Evolutionary conservation across 441 rosid genomes (phyloP).

Genomic region (Syzygium syzygioides): DNA sequence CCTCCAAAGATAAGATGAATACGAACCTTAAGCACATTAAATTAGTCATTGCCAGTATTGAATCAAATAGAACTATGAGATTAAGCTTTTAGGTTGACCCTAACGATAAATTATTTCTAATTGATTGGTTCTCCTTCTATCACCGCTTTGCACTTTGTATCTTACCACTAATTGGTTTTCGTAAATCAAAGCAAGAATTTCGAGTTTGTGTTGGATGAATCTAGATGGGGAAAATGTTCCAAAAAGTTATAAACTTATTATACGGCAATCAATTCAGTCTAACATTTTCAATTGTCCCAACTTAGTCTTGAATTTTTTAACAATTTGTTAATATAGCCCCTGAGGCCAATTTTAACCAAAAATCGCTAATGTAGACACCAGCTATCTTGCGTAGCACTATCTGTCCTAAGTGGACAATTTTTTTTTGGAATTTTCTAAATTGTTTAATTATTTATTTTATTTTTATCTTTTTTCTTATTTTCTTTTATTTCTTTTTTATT

Average conservation of each 20-base stretch:
- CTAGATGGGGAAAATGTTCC: background rate
- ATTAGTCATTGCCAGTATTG: background rate
- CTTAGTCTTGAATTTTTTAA: background rate
- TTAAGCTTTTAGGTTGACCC: background rate
- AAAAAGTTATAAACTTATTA: rapidly evolving
- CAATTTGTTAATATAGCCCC: background rate
- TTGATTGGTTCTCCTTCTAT: background rate
- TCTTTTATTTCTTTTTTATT: background rate
- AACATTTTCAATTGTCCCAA: background rate
- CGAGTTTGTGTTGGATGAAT: background rate
- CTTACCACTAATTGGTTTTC: background rate
- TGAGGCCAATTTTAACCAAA: background rate
- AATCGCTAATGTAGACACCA: rapidly evolving
- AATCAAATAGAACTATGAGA: background rate
- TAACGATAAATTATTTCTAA: background rate
- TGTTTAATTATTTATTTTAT: background rate
- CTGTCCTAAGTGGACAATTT: background rate
- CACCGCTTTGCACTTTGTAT: background rate
- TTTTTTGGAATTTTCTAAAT: too few species aligned
- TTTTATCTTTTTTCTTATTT: background rate
- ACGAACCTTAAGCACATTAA: background rate
- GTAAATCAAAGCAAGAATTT: background rate
- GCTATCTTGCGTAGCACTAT: rapidly evolving
- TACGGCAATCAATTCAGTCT: rapidly evolving
- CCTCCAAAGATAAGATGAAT: background rate